Conservation (phyloP, 148 eudicot genomes). For the Rhododendron henanense region DNA sequence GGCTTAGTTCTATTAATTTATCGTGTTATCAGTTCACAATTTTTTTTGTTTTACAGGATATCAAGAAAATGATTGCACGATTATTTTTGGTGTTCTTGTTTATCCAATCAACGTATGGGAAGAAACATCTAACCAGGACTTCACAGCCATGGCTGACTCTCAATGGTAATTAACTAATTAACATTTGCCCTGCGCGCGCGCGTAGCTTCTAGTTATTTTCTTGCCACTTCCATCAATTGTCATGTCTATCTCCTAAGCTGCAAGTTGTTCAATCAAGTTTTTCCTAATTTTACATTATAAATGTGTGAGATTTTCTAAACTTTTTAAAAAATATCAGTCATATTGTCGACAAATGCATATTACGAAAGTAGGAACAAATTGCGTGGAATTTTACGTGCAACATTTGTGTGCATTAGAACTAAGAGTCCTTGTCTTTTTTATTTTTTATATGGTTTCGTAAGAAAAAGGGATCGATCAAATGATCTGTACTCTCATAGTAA, state of each 20-base stretch:
- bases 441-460: no score
- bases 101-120: conserved; percentile 4
- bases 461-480: no score
- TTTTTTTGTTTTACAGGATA: background rate
- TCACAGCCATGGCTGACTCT: conserved; percentile 12
- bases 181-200: background rate
- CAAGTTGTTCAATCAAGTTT: background rate
- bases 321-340: background rate
- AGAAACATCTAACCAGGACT: background rate
- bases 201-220: background rate
- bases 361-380: no score
- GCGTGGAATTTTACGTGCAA: no score
- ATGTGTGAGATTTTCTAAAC: background rate
- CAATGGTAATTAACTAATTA: background rate
- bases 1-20: background rate
- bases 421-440: no score
- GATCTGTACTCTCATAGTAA: no score
- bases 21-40: background rate
- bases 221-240: background rate
- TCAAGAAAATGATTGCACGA: background rate
- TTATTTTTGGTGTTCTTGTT: conserved; percentile 10
- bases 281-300: background rate
- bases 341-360: background rate
- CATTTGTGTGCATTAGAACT: no score
- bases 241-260: background rate